A percentile compares a stretch with the other conserved stretches of the same genome.
phyloP scores from a whole-genome alignment of 108 stramenopile species.

The Nitzschia sp. region DNA sequence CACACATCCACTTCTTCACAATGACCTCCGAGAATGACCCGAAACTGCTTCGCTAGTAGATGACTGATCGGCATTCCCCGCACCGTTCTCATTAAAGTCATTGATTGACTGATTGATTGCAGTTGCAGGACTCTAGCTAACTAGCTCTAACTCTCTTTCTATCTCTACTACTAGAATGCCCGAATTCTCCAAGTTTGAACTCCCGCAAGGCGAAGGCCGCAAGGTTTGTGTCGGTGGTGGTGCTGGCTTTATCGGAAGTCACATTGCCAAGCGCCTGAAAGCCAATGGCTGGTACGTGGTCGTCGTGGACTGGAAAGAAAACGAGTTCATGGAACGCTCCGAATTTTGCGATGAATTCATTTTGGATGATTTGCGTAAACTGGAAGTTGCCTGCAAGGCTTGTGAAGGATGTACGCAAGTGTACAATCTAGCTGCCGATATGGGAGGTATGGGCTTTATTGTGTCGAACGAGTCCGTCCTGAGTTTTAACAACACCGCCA shows the following conservation, averaged over 20 bases:
- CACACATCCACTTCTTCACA: no score
- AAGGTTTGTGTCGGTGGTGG: conserved; percentile 95
- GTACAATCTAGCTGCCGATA: conserved; percentile 99
- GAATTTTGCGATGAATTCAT: conserved; percentile 99
- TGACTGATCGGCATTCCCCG: no score
- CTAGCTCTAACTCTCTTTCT: no score
- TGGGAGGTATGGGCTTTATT: conserved; percentile 99
- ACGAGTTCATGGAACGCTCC: conserved; percentile 96
- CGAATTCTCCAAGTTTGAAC: conserved; percentile 43
- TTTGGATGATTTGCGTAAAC: conserved; percentile 91
- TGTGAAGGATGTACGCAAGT: conserved; percentile 94
- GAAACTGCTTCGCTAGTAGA: no score
- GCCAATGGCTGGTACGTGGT: conserved; percentile 89
- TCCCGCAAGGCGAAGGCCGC: conserved; percentile 78
- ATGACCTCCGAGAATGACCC: no score
- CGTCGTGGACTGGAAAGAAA: conserved; percentile 95
- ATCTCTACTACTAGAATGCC: neutral
- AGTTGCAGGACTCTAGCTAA: no score
- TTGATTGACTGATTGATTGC: no score
- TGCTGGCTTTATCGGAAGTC: conserved; percentile 96
- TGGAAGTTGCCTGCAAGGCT: conserved; percentile 92
- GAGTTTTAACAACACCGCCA: conserved; percentile 98
- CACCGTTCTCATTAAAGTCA: no score
- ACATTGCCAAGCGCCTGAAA: conserved; percentile 96
- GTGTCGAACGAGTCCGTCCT: conserved; percentile 96